These are phyloP conservation scores for Saururus chinensis DNA, from an alignment of 164 flowering plant species.

Conservation along the genomic window DNA sequence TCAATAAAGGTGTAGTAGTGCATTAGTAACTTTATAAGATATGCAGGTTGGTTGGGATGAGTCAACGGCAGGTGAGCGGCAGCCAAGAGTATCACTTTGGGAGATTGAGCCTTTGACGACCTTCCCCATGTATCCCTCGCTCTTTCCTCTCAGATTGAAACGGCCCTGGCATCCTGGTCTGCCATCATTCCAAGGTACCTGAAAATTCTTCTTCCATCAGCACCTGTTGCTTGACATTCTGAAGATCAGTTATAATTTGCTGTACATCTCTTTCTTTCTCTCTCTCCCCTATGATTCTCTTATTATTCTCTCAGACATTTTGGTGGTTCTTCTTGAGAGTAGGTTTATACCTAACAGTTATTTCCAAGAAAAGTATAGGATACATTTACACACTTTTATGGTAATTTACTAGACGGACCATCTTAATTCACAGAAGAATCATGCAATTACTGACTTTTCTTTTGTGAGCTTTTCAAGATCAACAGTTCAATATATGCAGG, in stretches of 20 bases:
- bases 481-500: too few species aligned
- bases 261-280: background rate
- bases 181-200: constrained; percentile 25
- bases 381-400: too few species aligned
- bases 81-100: constrained; percentile 32
- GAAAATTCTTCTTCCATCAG: background rate
- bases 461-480: too few species aligned
- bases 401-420: too few species aligned
- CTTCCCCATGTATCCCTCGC: constrained; percentile 33
- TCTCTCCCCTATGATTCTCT: too few species aligned
- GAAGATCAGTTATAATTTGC: background rate
- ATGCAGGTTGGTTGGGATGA: constrained; percentile 35
- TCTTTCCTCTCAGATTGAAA: constrained; percentile 28
- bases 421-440: too few species aligned
- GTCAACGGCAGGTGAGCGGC: constrained; percentile 35
- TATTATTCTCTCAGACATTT: too few species aligned
- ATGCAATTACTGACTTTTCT: too few species aligned
- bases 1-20: background rate
- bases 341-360: too few species aligned
- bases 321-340: too few species aligned
- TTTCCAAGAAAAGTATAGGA: too few species aligned
- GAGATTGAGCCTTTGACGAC: constrained; percentile 35
- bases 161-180: constrained; percentile 33
- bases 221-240: background rate
- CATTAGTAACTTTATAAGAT: background rate